Conservation (phyloP, 768 basidiomycete genomes). For the Termitomyces sp. region DNA sequence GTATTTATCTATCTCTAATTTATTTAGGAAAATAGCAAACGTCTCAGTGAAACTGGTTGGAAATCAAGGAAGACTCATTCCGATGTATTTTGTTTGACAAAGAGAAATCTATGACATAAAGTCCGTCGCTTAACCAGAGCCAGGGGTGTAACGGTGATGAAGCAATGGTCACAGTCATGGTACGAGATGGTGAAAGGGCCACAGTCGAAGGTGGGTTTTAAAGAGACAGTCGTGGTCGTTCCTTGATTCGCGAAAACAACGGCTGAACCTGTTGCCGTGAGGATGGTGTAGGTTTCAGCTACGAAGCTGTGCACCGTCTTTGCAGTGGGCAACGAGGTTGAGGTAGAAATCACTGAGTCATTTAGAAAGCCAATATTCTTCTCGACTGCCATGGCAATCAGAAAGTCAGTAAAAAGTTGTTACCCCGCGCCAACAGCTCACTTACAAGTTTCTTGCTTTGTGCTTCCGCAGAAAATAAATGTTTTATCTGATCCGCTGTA, state of each 20-base stretch:
- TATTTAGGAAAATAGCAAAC: too few species aligned
- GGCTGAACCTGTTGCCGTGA: slow-evolving; percentile 9
- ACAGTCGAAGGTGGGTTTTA: slow-evolving; percentile 4
- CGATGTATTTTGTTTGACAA: neutral
- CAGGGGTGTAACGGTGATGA: neutral
- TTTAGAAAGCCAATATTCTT: slow-evolving; percentile 6
- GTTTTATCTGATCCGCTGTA: neutral
- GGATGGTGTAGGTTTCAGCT: slow-evolving; percentile 9
- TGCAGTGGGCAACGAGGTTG: neutral
- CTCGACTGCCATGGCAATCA: slow-evolving; percentile 1
- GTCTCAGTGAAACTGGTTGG: neutral
- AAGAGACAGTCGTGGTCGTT: slow-evolving; percentile 6
- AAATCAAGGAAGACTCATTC: neutral
- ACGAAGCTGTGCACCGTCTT: neutral
- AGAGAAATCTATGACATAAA: neutral
- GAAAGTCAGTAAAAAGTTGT: neutral
- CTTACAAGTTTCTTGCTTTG: slow-evolving; percentile 7
- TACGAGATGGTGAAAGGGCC: neutral
- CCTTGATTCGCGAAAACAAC: slow-evolving; percentile 9
- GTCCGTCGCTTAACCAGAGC: neutral
- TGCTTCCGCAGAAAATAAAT: slow-evolving; percentile 2
- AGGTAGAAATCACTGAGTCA: neutral
- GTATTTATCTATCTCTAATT: slow-evolving; percentile 17
- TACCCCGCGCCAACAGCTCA: neutral
- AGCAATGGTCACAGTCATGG: neutral